Conservation (phyloP, 768 basidiomycete genomes). For the Auriculariales sp. region DNA sequence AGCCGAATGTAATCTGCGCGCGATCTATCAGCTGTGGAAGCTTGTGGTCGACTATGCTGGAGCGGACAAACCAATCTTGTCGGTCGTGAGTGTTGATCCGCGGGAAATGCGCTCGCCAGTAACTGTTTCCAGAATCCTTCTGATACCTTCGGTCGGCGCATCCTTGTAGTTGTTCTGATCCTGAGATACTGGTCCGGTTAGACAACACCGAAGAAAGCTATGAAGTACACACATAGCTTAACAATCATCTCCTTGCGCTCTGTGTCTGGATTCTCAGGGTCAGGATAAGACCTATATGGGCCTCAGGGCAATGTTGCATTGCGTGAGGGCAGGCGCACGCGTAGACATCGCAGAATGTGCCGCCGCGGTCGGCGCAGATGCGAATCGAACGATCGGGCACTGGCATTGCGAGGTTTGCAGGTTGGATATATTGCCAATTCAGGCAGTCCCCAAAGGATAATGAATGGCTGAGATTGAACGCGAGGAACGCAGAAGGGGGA, state of each 20-base stretch:
- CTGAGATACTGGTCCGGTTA: conserved; percentile 62
- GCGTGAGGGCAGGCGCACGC: conserved; percentile 32
- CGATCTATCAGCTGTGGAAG: too few relatives aligned
- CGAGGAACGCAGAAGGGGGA: too few relatives aligned
- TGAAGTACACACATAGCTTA: conserved; percentile 52
- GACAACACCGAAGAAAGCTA: background rate
- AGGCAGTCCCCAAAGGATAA: background rate
- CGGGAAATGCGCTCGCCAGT: conserved; percentile 59
- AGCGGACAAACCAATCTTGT: conserved; percentile 56
- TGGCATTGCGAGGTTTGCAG: background rate
- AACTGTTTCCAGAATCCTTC: conserved; percentile 68
- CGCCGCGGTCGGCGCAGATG: conserved; percentile 81
- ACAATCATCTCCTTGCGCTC: conserved; percentile 73
- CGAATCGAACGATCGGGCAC: conserved; percentile 65
- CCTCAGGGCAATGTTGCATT: background rate
- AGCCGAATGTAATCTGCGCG: conserved; percentile 82
- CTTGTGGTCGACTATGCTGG: too few relatives aligned
- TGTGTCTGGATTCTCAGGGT: conserved; percentile 35
- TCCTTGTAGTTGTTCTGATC: conserved; percentile 80
- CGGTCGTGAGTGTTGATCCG: conserved; percentile 49
- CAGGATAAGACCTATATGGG: conserved; percentile 49
- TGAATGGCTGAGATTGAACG: too few relatives aligned
- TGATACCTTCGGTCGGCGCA: conserved; percentile 88
- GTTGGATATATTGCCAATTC: background rate
- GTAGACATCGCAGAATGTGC: conserved; percentile 85